Conservation (phyloP, 768 basidiomycete genomes). For the Trichaptum fuscoviolaceum region DNA sequence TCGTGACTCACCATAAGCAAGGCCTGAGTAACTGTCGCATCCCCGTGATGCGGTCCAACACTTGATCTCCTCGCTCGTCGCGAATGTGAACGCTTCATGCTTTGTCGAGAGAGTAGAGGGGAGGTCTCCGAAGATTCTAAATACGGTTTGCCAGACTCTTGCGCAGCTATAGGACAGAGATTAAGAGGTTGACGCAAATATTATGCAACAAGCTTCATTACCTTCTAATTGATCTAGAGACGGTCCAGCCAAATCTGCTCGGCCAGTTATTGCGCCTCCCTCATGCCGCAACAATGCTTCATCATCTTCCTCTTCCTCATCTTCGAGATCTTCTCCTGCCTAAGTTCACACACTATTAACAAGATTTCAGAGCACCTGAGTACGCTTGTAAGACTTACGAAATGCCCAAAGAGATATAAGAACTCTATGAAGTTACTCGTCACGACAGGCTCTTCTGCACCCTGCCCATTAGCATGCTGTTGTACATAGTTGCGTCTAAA, state of each 20-base stretch:
- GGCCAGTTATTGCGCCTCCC: constrained; percentile 7
- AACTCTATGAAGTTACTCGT: constrained; percentile 91
- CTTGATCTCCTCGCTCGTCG: constrained; percentile 52
- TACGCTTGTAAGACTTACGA: constrained; percentile 53
- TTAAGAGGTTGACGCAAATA: neutral
- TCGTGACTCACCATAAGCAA: constrained; percentile 72
- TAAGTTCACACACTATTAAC: constrained; percentile 23
- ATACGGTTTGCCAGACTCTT: neutral
- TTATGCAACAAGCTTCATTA: neutral
- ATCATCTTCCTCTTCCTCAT: constrained; percentile 71
- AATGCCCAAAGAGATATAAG: constrained; percentile 91
- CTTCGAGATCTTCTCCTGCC: constrained; percentile 89
- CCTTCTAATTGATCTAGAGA: neutral
- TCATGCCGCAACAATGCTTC: constrained; percentile 33
- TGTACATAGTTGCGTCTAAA: constrained; percentile 88
- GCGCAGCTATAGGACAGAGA: neutral
- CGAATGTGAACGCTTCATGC: constrained; percentile 37
- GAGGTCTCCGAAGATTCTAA: constrained; percentile 40
- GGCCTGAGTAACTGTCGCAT: constrained; percentile 87
- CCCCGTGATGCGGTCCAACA: constrained; percentile 58
- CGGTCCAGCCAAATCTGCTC: neutral
- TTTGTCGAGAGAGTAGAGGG: constrained; percentile 43
- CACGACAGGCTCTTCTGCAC: constrained; percentile 54
- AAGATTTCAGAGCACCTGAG: neutral
- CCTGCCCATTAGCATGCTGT: constrained; percentile 64